Percentiles rank a stretch among this genome's conserved stretches.
These are phyloP conservation scores for Claviceps sp. DNA, from an alignment of 2,329 filamentous ascomycete species.

Conservation along the genomic window DNA sequence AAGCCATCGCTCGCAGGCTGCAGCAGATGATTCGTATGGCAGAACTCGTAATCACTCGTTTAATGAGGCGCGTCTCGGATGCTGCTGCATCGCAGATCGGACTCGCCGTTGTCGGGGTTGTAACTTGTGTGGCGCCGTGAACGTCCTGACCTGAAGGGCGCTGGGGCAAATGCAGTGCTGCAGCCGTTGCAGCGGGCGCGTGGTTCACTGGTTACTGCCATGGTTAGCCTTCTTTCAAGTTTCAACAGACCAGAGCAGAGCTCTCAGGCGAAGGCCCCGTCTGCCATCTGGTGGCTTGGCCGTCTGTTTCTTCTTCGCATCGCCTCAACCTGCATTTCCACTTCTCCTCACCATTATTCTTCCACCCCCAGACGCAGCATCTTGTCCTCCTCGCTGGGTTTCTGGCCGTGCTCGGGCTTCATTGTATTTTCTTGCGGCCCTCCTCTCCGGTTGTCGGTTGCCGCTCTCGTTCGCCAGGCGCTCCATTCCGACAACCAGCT, in stretches of 20 bases:
- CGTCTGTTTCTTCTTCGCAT: constrained; percentile 1
- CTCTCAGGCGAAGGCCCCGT: not conserved
- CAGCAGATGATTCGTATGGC: too few species aligned
- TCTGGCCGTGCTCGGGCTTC: not conserved
- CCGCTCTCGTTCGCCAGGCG: not conserved
- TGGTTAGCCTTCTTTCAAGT: not conserved
- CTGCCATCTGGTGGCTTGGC: not conserved
- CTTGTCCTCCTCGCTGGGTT: constrained; percentile 1
- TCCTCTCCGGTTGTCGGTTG: not conserved
- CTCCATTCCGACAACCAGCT: not conserved
- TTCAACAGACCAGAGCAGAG: not conserved
- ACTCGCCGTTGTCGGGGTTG: too few species aligned
- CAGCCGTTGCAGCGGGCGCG: too few species aligned
- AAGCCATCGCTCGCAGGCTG: too few species aligned
- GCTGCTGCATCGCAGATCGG: too few species aligned
- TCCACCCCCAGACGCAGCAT: not conserved
- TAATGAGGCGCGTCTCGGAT: too few species aligned
- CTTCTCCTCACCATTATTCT: not conserved
- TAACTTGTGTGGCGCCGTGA: too few species aligned
- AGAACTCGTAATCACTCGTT: too few species aligned
- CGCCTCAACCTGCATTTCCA: constrained; percentile 2
- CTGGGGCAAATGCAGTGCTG: too few species aligned
- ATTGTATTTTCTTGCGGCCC: not conserved
- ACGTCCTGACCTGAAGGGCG: too few species aligned
- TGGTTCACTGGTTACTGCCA: too few species aligned